Base-by-base conservation (phyloP, 345 rosid genomes). In the Aethionema arabicum region DNA sequence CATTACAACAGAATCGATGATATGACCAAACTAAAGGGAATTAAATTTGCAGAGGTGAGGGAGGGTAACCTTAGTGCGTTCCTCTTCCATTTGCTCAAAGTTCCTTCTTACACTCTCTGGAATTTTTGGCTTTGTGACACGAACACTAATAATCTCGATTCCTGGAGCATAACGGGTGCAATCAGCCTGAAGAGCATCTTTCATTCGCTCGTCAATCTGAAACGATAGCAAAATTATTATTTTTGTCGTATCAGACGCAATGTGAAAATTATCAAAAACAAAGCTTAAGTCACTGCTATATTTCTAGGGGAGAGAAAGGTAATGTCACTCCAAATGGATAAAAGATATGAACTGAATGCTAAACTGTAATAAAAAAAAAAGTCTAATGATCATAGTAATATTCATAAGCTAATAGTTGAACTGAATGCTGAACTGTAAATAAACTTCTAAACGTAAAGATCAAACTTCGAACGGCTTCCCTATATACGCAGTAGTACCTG, bases 181-280 rank as follows among this genome's bases (percentile, higher is more conserved):
- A 72, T 83, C 93, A 70, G 37, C 85, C 66, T 92, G 98, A 65
- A 92, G 95, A 70, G 95, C 93, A 32, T 86, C 98, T 79, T 86
- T 85, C 96, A 88, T 92, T 73, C 87, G 88, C 69, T 92, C 96
- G 66, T 86, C 98, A 52, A 92, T 92, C 96, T 92, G 76, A 53
- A 66, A 72, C 56, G 44, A 53, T 6, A 54, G 29, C 15, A 0
- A 16, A 42, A 46, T n/a, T n/a, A 7, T 8, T 29, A 46, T 11
- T 1, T 5, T 31, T 30, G 6, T 48, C 32, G 32, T 30, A 40
- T 6, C 13, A 44, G 5, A 43, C 52, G 32, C 68, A 32, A 15
- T 14, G 51, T 64, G 16, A 11, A 35, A 47, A 64, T 41, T 14
- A 10, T 32, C 12, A 15, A 32, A 41, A 45, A 30, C 41, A 21